These are phyloP conservation scores for Diplodia scrobiculata DNA, from an alignment of 2,329 filamentous ascomycete species.

Conservation along the genomic window DNA sequence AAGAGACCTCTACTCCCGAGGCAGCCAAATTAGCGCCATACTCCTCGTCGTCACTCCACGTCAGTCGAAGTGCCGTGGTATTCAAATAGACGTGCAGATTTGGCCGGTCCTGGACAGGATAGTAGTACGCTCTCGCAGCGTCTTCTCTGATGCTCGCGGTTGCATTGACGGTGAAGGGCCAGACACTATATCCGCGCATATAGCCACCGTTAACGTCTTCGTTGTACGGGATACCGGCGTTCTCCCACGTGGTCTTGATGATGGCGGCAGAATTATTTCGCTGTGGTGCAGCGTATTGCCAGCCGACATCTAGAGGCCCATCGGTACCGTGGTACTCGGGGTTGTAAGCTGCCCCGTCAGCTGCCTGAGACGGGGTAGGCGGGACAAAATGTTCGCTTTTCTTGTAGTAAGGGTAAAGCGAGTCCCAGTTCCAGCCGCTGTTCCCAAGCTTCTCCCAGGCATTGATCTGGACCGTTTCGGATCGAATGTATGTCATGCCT, in stretches of 20 bases:
- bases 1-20: constrained; percentile 36
- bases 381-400: constrained; percentile 29
- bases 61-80: constrained; percentile 47
- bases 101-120: constrained; percentile 41
- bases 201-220: constrained; percentile 44
- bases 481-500: constrained; percentile 32
- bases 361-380: constrained; percentile 17
- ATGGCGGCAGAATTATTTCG: constrained; percentile 26
- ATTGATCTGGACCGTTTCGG: constrained; percentile 29
- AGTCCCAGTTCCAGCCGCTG: constrained; percentile 30
- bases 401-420: constrained; percentile 30
- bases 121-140: constrained; percentile 51
- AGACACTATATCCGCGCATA: constrained; percentile 45
- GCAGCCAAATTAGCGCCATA: constrained; percentile 30
- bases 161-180: constrained; percentile 43
- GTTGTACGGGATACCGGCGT: constrained; percentile 41
- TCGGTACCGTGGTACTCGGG: constrained; percentile 18
- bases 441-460: constrained; percentile 30
- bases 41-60: constrained; percentile 38
- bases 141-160: constrained; percentile 45
- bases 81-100: constrained; percentile 53
- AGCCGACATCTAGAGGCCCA: constrained; percentile 28
- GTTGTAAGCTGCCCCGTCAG: constrained; percentile 27
- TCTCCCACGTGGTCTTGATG: constrained; percentile 41
- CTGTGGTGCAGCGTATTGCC: constrained; percentile 18